Base-by-base conservation (phyloP, 768 basidiomycete genomes). In the Lentinula sp. region DNA sequence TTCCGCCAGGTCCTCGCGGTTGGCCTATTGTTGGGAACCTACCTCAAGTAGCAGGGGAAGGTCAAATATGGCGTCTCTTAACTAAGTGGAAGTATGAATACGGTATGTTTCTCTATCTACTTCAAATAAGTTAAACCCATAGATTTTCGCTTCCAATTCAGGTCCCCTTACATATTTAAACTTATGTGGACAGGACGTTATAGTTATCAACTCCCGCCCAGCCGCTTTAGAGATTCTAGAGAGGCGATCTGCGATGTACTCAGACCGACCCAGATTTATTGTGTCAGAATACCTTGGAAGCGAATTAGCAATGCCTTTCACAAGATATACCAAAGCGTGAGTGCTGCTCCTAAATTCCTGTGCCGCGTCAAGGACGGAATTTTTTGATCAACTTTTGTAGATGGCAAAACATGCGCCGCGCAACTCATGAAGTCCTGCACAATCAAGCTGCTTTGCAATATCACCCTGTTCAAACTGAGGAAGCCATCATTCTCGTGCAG, bases 211-310 rank as follows among this genome's bases (percentile, higher is more conserved):
- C 55, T 37, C 55, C 13, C 55, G 42, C 6, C 23, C n/a, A 6
- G 55, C 55, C 12, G 55, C 55, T 56, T 7, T 56, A 9, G 57
- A 58, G 36, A 39, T 58, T 7, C 43, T 43, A 15, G 57, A 58
- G 18, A 28, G 57, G 15, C 57, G 57, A 7, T 37, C 57, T 43
- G 45, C 57, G 13, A 43, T 43, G 36, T 58, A 58, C 45, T 58
- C 57, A 15, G 43, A 58, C n/a, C 10, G 57, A 23, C 57, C 57
- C 15, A 28, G 45, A 28, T n/a, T 20, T 36, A 58, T 58, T 36
- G 57, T 58, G 15, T 37, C 41, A 5, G 33, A 43, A 6, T 37
- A 58, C 33, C 41, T 58, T 35, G 33, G 36, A 16, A 43, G 57
- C 23, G 57, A 43, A 15, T 8, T 58, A 10, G 32, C 42, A 12